Conservation (phyloP, 202 grass and related monocot genomes). For the Elaeis oleifera region DNA sequence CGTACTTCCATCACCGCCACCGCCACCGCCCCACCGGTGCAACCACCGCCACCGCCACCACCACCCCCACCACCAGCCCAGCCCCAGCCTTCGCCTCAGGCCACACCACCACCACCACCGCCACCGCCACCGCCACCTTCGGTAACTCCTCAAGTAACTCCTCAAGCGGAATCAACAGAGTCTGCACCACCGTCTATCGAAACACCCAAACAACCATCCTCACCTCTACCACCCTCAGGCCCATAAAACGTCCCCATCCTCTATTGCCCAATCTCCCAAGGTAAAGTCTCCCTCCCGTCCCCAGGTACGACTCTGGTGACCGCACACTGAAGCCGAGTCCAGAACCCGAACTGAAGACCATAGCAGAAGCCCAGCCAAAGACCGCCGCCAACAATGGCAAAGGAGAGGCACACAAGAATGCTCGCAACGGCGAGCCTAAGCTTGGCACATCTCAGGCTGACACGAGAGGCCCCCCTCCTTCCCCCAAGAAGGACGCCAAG, state of each 20-base stretch:
- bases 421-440: background rate
- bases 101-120: background rate
- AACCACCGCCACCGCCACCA: background rate
- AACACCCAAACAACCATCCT: constrained; percentile 3
- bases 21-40: background rate
- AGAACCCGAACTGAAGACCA: constrained; percentile 20
- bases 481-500: constrained; percentile 3
- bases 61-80: background rate
- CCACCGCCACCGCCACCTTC: background rate
- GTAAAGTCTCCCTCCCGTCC: constrained; percentile 20
- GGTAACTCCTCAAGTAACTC: background rate
- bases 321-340: constrained; percentile 6
- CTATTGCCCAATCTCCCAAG: constrained; percentile 24
- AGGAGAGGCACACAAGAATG: constrained; percentile 7
- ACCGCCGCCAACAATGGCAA: background rate
- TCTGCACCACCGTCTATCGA: background rate
- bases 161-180: background rate
- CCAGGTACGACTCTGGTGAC: background rate
- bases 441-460: background rate
- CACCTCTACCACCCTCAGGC: background rate
- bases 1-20: background rate
- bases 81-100: background rate
- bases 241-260: background rate
- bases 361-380: background rate
- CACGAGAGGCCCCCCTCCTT: background rate